These are phyloP conservation scores for Ustilago loliicola DNA, from an alignment of 1,284 basidiomycete species.

Conservation along the genomic window DNA sequence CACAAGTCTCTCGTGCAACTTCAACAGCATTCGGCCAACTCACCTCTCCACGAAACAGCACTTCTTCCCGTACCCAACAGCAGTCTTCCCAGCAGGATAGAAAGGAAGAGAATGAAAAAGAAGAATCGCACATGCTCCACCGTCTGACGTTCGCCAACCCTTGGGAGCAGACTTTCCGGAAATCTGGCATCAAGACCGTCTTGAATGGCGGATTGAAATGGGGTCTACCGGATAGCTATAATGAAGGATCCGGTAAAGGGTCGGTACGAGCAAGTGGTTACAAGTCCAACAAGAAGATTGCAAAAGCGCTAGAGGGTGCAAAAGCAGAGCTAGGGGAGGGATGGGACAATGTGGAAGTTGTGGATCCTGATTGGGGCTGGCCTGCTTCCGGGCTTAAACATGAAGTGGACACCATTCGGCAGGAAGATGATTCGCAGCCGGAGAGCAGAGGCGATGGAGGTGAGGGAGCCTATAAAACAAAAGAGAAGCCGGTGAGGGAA, in stretches of 20 bases:
- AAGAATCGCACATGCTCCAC: constrained; percentile 39
- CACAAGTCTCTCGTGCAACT: constrained; percentile 37
- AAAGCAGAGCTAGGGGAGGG: constrained; percentile 26
- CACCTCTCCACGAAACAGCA: constrained; percentile 11
- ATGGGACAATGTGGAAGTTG: constrained; percentile 47
- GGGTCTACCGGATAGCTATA: constrained; percentile 59
- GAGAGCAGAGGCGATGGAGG: not conserved
- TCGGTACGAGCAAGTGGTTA: constrained; percentile 24
- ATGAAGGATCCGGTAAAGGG: constrained; percentile 36
- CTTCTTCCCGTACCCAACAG: constrained; percentile 5
- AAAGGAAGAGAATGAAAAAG: constrained; percentile 3
- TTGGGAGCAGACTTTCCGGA: constrained; percentile 53
- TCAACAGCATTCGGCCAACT: constrained; percentile 29
- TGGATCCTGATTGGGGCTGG: constrained; percentile 52
- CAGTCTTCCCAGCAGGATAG: constrained; percentile 6
- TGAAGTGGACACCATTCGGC: constrained; percentile 23
- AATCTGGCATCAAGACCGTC: constrained; percentile 41
- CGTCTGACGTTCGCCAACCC: constrained; percentile 54
- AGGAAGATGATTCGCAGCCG: not conserved
- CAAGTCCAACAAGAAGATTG: constrained; percentile 33
- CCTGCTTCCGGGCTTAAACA: constrained; percentile 10
- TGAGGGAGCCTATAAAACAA: constrained; percentile 17
- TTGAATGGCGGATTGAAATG: constrained; percentile 58
- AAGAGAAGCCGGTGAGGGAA: constrained; percentile 23
- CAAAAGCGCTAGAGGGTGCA: constrained; percentile 16